phyloP scores from a whole-genome alignment of 2,329 filamentous ascomycete species.

The Ophiocordyceps camponoti-saundersi region DNA sequence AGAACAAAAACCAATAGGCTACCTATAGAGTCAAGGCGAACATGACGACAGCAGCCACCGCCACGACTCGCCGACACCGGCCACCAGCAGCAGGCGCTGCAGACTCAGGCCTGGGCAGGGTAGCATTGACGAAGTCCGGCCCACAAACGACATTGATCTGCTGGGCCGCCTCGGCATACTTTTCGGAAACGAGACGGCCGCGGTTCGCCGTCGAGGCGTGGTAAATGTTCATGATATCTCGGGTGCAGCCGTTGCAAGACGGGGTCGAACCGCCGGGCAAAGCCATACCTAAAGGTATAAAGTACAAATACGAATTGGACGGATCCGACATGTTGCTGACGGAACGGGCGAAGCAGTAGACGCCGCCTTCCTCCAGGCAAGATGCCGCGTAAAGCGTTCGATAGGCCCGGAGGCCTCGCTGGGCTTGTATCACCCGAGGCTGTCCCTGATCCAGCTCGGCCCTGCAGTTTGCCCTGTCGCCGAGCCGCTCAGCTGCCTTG shows the following conservation, averaged over 20 bases:
- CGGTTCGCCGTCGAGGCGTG: slow-evolving; percentile 49
- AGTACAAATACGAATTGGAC: slow-evolving; percentile 68
- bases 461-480: slow-evolving; percentile 46
- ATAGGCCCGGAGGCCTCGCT: slow-evolving; percentile 62
- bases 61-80: neutral
- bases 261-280: slow-evolving; percentile 53
- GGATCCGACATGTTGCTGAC: slow-evolving; percentile 58
- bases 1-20: no score
- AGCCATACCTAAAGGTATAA: slow-evolving; percentile 58
- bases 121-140: slow-evolving; percentile 36
- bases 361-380: slow-evolving; percentile 54
- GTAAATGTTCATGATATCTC: slow-evolving; percentile 70
- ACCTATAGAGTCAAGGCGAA: no score
- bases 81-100: slow-evolving; percentile 6
- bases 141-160: slow-evolving; percentile 55
- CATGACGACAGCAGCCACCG: no score
- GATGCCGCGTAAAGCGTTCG: slow-evolving; percentile 61
- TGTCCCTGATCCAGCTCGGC: slow-evolving; percentile 52
- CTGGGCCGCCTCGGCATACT: slow-evolving; percentile 55
- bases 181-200: slow-evolving; percentile 46
- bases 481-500: slow-evolving; percentile 47
- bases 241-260: slow-evolving; percentile 58
- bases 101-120: slow-evolving; percentile 22
- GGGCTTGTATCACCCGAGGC: slow-evolving; percentile 55
- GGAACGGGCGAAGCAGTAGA: slow-evolving; percentile 73